Evolutionary conservation across 192 early-diverging fungal genomes (phyloP), one percentile per base, ranked within the genome.

Genomic region (Pilaira anomala): DNA sequence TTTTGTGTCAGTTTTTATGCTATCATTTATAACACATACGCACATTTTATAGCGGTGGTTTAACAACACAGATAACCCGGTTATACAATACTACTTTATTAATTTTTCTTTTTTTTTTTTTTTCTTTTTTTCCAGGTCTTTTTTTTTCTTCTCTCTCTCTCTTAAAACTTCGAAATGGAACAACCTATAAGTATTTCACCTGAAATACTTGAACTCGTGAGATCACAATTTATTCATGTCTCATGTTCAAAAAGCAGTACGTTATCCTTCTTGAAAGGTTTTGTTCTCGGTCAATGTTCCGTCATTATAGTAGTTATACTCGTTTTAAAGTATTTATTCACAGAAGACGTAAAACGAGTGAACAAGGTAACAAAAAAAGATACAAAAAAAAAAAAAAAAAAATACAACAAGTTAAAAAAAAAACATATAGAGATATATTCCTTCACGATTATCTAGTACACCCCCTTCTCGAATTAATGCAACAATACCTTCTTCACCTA

Each of bases 401-500:
- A 18, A 50, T 5, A 9, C 45, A 24, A 19, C 16, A 1, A 8
- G 19, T 11, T 28, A 62, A 21, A 50, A 21, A 1, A 29, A 53
- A 5, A 55, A 12, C 22, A 39, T 73, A 58, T 58, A 77, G 41
- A 48, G 79, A 21, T 80, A 75, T 19, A 75, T 76, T 24, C 66
- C 79, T 8, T 74, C 76, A 26, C 67, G 77, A 69, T 30, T 60
- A 39, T 60, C 67, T 8, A 62, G 41, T n/a, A 62, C 84, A 60
- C 70, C 86, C 61, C 33, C 83, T 51, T 78, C 81, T 55, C 67
- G 67, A 57, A 66, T 77, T 24, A 69, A 67, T 29, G 49, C 52
- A 24, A 75, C 68, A 30, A 68, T 83, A 40, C 79, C 82, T 61
- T 81, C 78, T 52, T 36, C 48, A 18, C 83, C 88, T 19, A 74